phyloP scores from a whole-genome alignment of 2,329 filamentous ascomycete genomes.

The Aspergillus sclerotialis region DNA sequence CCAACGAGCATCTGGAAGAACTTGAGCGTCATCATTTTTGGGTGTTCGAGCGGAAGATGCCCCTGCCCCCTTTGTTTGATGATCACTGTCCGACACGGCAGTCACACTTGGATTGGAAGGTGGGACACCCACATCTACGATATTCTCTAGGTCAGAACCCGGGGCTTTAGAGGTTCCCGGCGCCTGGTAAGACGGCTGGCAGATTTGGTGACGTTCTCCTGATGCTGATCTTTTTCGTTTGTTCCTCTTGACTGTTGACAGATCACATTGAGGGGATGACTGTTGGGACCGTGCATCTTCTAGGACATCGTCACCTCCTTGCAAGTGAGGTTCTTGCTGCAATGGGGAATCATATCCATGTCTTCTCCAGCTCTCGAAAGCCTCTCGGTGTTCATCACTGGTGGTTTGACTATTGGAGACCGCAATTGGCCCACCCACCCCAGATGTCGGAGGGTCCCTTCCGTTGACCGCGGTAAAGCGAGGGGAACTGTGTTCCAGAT shows the following conservation, averaged over 20 bases:
- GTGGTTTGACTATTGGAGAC: slow-evolving; percentile 10
- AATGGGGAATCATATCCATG: slow-evolving; percentile 16
- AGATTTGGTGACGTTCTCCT: slow-evolving; percentile 37
- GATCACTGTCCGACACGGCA: slow-evolving; percentile 9
- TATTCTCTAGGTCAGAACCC: slow-evolving; percentile 30
- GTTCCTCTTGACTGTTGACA: slow-evolving; percentile 42
- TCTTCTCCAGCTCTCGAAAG: slow-evolving; percentile 11
- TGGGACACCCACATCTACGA: slow-evolving; percentile 16
- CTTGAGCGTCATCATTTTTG: slow-evolving; percentile 21
- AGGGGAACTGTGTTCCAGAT: slow-evolving; percentile 35
- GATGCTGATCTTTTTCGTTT: slow-evolving; percentile 63
- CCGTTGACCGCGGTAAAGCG: slow-evolving; percentile 43
- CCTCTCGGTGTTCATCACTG: slow-evolving; percentile 14
- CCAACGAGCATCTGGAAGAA: slow-evolving; percentile 25
- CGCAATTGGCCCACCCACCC: slow-evolving; percentile 6
- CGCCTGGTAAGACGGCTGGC: slow-evolving; percentile 29
- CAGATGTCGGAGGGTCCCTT: slow-evolving; percentile 20
- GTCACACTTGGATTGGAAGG: slow-evolving; percentile 12
- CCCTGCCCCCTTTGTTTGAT: slow-evolving; percentile 18
- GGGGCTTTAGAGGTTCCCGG: slow-evolving; percentile 30
- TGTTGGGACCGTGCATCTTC: slow-evolving; percentile 14
- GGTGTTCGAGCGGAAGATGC: slow-evolving; percentile 18
- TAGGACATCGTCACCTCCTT: slow-evolving; percentile 40
- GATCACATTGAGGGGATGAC: slow-evolving; percentile 16
- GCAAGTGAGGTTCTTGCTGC: slow-evolving; percentile 38